These are phyloP conservation scores for Leccinum subtestaceum DNA, from an alignment of 768 basidiomycete genomes.

Conservation along the genomic window DNA sequence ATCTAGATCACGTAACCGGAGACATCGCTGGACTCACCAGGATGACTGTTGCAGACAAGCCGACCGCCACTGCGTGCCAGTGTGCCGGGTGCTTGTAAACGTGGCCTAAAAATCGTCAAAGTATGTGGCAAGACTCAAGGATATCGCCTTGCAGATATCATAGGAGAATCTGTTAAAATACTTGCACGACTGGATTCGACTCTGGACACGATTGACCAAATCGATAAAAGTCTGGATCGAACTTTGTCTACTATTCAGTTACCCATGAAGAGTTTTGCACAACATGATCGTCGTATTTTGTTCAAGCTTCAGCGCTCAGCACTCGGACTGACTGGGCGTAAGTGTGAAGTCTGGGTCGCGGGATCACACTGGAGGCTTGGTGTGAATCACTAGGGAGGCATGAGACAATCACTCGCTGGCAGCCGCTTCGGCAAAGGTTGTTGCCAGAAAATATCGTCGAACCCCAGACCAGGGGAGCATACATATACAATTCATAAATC, in stretches of 20 bases:
- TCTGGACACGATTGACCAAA: background rate
- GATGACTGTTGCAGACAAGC: background rate
- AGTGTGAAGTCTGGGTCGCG: no score
- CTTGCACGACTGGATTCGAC: background rate
- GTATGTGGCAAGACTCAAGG: background rate
- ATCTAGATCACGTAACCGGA: background rate
- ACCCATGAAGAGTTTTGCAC: background rate
- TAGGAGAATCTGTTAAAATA: background rate
- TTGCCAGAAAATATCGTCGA: background rate
- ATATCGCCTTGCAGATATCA: background rate
- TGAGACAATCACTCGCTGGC: background rate
- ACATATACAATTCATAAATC: constrained; percentile 3
- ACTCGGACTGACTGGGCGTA: no score
- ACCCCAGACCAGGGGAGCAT: background rate
- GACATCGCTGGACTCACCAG: background rate
- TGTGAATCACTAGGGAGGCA: background rate
- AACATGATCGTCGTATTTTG: background rate
- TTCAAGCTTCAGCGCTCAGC: background rate
- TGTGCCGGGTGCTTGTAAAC: background rate
- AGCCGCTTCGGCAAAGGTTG: background rate
- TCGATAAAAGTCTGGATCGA: background rate
- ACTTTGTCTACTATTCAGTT: background rate
- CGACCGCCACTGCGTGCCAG: background rate
- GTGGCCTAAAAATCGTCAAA: background rate
- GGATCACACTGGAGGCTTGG: no score